Evolutionary conservation across 1,284 basidiomycete species (phyloP), one percentile per base, ranked within the genome.

Genomic region (Fistulinella cinereoalba): DNA sequence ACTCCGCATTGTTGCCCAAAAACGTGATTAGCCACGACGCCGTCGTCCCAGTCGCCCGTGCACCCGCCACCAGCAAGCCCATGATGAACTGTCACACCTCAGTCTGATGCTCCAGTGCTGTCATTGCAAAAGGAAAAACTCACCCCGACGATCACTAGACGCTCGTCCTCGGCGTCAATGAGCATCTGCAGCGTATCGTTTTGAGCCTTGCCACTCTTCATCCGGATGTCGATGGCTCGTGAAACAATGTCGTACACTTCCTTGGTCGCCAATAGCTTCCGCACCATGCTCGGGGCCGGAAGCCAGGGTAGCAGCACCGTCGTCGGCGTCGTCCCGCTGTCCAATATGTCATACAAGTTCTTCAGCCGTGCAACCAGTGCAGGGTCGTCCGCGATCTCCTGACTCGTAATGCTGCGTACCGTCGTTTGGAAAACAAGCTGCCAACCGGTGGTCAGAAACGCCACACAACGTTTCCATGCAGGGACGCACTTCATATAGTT

Each of bases 21-120:
- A 79, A 88, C 21, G 80, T 83, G 50, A 81, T 67, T 39, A 88
- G 64, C 85, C 85, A 88, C 22, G 81, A 85, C 24, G 83, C 85
- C 74, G 83, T 84, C 13, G 83, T 83, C 5, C 85, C 85, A 39
- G 85, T 88, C 15, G 85, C 83, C 58, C 85, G 75, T 37, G 85
- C 80, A 16, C 85, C 85, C 25, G 85, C 85, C 47, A 85, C 81
- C 44, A 88, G 70, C 9, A 88, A 68, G 27, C 85, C 85, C 81
- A 88, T 86, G 45, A 86, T 83, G 63, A 88, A 88, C 84, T 88
- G 50, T 57, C 42, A 32, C 45, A 44, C 16, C 50, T 58, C 47
- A 63, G 49, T 44, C n/a, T n/a, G n/a, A n/a, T n/a, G n/a, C n/a
- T n/a, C n/a, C n/a, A n/a, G n/a, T n/a, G n/a, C n/a, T n/a, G n/a